Evolutionary conservation across 1,139 yeast genomes (phyloP).

Genomic region (Taiozyma sp.): DNA sequence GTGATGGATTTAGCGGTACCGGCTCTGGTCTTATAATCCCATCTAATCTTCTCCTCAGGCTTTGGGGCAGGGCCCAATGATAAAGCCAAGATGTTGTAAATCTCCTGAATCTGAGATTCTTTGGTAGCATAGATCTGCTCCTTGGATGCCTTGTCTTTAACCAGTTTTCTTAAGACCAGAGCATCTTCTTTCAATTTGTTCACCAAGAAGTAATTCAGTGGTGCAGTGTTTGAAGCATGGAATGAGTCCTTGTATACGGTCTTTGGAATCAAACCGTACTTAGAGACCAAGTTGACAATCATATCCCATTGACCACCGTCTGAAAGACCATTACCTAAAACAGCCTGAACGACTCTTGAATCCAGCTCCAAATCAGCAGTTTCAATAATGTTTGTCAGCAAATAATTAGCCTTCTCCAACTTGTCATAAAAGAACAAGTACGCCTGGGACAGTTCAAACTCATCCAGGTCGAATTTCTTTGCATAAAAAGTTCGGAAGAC

Average conservation of each 20-base stretch:
- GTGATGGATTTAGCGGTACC: conserved; percentile 45
- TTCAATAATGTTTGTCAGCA: conserved; percentile 64
- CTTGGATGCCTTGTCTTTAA: conserved; percentile 22
- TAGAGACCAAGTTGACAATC: conserved; percentile 65
- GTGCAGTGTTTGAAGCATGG: conserved; percentile 50
- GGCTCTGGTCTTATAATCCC: conserved; percentile 73
- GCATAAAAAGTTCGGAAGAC: conserved; percentile 58
- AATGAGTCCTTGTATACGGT: conserved; percentile 60
- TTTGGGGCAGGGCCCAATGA: conserved; percentile 70
- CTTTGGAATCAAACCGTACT: conserved; percentile 74
- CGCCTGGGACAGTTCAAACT: conserved; percentile 67
- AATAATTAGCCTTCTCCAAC: conserved; percentile 67
- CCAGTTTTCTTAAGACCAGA: conserved; percentile 48
- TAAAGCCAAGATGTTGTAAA: conserved; percentile 56
- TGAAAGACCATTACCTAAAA: conserved; percentile 55
- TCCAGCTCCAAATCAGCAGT: conserved; percentile 59
- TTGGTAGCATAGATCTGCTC: conserved; percentile 33
- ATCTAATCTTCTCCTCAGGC: conserved; percentile 55
- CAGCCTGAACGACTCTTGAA: conserved; percentile 57
- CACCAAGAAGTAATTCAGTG: conserved; percentile 54
- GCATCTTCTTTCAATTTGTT: conserved; percentile 72
- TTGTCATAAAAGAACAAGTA: conserved; percentile 69
- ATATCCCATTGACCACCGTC: conserved; percentile 88
- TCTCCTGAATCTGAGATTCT: conserved; percentile 47
- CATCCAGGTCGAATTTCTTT: conserved; percentile 55